Evolutionary conservation across 345 rosid genomes (phyloP), one percentile per base, ranked within the genome.

Genomic region (Kernera saxatilis): DNA sequence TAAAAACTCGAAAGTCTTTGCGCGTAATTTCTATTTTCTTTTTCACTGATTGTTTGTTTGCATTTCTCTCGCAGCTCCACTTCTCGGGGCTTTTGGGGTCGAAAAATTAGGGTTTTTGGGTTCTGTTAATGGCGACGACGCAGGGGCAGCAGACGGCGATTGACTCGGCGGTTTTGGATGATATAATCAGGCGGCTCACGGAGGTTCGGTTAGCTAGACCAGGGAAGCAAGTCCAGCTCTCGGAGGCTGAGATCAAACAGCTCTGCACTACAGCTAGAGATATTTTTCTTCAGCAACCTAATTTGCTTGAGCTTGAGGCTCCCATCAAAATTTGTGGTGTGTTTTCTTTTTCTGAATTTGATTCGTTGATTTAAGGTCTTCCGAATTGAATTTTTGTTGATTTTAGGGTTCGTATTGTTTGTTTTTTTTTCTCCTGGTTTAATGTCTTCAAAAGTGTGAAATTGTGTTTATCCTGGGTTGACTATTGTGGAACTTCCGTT

Each of bases 261-360:
- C 91, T 93, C 13, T 89, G 96, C 40, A 74, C 70, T 22, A 82
- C 91, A 27, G 85, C 98, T 4, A 77, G 85, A 43, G 97, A 90
- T n/a, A 87, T 88, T 76, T 91, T 89, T 51, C 76, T 86, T 59
- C 82, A 83, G 54, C 98, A 93, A 62, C 94, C 98, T 59, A 89
- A 86, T 79, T 71, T 93, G 84, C 92, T 93, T 11, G 98, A 93
- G 80, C 96, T 93, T 19, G 97, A 88, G 66, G 94, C 97, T 8
- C 98, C 98, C 51, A 93, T 93, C 80, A 93, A 93, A 84, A 86
- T 93, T 44, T 93, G 98, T 41, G 98, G 98, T 93, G 76, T 62
- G 35, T 27, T 53, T 14, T n/a, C n/a, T n/a, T n/a, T n/a, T n/a
- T n/a, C 21, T 7, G 8, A 13, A 4, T 41, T 67, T 19, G 17